Conservation (phyloP, 768 basidiomycete species). For the Daedaleopsis nitida region DNA sequence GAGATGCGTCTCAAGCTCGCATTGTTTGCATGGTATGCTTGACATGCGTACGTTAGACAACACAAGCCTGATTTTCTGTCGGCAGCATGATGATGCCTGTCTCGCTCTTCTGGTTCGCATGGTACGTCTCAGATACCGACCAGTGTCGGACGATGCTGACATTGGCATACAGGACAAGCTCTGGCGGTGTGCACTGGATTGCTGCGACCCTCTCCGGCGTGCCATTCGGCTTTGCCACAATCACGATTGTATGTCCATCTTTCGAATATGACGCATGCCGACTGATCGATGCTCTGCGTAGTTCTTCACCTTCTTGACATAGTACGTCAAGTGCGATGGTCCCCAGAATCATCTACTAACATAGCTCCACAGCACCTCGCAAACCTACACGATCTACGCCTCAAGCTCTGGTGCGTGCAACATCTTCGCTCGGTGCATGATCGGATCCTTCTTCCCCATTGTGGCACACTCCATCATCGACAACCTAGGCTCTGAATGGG, state of each 20-base stretch:
- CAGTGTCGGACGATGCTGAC: neutral
- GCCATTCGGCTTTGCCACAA: constrained; percentile 23
- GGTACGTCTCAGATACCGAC: constrained; percentile 12
- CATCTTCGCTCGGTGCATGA: constrained; percentile 21
- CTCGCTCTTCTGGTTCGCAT: constrained; percentile 29
- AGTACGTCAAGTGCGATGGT: constrained; percentile 20
- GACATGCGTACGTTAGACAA: neutral
- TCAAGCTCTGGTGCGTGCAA: constrained; percentile 25
- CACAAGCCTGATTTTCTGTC: neutral
- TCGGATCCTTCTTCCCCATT: constrained; percentile 25
- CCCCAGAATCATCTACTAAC: neutral
- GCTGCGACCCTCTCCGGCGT: constrained; percentile 26
- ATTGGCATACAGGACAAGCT: constrained; percentile 23
- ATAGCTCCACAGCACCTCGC: constrained; percentile 12
- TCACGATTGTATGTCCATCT: constrained; percentile 7
- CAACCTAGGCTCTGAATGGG: constrained; percentile 27
- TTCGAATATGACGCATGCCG: neutral
- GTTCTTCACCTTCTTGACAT: constrained; percentile 26
- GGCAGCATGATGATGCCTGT: constrained; percentile 20
- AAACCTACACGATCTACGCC: constrained; percentile 23
- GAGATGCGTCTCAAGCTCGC: constrained; percentile 24
- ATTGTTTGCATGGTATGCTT: constrained; percentile 22
- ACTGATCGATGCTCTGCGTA: neutral
- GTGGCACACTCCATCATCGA: constrained; percentile 20
- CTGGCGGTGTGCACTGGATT: constrained; percentile 24